Base-by-base conservation (phyloP, 139 green algal genomes). In the Chlamydomonas asymmetrica region DNA sequence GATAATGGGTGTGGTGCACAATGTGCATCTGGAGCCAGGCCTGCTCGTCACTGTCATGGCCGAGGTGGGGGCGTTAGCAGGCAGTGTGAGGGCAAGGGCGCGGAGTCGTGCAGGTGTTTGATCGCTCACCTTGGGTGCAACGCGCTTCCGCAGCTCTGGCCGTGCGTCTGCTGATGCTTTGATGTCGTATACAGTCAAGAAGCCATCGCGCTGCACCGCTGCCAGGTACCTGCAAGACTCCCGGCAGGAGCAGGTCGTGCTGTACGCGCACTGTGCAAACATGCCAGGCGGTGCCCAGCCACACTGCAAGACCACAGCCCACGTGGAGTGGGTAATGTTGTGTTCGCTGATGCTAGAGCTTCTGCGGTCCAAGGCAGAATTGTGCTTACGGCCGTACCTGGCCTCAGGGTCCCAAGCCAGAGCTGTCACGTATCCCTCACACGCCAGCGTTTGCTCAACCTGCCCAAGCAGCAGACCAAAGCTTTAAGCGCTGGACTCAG, bases 381-480 rank as follows among this genome's bases (percentile, higher is more conserved):
- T n/a, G n/a, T n/a, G n/a, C n/a, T n/a, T n/a, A n/a, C n/a, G n/a
- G n/a, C n/a, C n/a, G n/a, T n/a, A n/a, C n/a, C n/a, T n/a, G 9
- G 89, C 84, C 40, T 94, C 91, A 4, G 93, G 94, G 69, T 98
- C 94, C 71, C 88, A 96, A 5, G 89, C 86, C 40, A 98, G n/a
- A 31, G 80, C 84, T 22, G 88, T 79, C 3, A 90, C 87, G 57
- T 90, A 92, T 34, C 88, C 66, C 13, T 83, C 77, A 13, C 38
- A 63, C 18, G 75, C 72, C 20, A 97, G 48, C n/a, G 66, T 78
- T 29, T 75, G 50, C n/a, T 89, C 62, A 25, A 87, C 74, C 79
- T 79, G 64, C 29, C n/a, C n/a, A n/a, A n/a, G n/a, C n/a, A n/a
- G n/a, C n/a, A n/a, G n/a, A n/a, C n/a, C n/a, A n/a, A n/a, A n/a